Evolutionary conservation across 1,284 basidiomycete genomes (phyloP).

Genomic region (Uromyces viciae-fabae): DNA sequence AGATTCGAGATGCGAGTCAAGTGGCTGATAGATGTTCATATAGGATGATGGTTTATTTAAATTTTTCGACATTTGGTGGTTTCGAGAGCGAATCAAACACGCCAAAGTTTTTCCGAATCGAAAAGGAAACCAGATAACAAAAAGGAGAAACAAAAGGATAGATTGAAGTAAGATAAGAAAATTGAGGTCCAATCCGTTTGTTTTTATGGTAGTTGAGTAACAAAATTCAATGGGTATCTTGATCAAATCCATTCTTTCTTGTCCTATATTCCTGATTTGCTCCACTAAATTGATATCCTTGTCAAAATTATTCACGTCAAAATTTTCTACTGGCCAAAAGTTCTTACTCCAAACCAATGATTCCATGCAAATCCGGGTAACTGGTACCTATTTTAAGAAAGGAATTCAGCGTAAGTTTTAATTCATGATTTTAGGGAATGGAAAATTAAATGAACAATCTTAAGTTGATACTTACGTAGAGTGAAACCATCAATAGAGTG

Average conservation of each 20-base stretch:
- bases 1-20: neutral
- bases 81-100: neutral
- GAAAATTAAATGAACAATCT: neutral
- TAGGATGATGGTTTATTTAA: neutral
- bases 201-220: constrained; percentile 67
- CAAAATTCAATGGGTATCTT: constrained; percentile 63
- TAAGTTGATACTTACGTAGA: constrained; percentile 38
- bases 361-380: constrained; percentile 52
- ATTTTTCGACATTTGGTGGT: neutral
- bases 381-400: constrained; percentile 50
- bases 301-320: constrained; percentile 57
- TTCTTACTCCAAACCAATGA: constrained; percentile 51
- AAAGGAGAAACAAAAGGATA: constrained; percentile 60
- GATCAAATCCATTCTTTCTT: constrained; percentile 62
- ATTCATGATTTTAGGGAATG: neutral
- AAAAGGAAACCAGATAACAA: constrained; percentile 71
- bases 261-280: constrained; percentile 60
- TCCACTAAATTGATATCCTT: neutral
- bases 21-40: no score
- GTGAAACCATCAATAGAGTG: constrained; percentile 49
- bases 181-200: constrained; percentile 69
- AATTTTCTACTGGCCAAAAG: constrained; percentile 59
- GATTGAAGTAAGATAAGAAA: constrained; percentile 65
- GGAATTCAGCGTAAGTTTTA: neutral
- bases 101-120: constrained; percentile 63